A percentile compares a stretch with the other conserved stretches of the same genome.
Evolutionary conservation across 345 rosid genomes (phyloP).

Genomic region (Adansonia digitata): DNA sequence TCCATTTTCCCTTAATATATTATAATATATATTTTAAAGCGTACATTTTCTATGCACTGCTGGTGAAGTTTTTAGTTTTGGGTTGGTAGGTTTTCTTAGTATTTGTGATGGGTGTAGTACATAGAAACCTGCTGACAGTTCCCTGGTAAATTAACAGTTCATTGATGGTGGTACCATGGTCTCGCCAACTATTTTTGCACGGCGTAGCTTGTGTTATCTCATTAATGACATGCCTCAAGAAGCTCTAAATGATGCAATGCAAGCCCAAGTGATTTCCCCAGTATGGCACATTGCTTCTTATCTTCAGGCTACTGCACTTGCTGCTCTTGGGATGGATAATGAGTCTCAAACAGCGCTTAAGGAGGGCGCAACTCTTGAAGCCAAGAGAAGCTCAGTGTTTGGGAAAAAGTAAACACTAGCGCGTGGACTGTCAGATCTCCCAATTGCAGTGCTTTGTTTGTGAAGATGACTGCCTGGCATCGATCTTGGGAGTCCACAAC

Average conservation of each 20-base stretch:
- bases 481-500: conserved; percentile 8
- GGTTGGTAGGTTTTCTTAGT: neutral
- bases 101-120: neutral
- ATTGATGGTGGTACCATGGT: conserved; percentile 64
- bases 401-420: conserved; percentile 19
- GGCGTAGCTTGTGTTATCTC: conserved; percentile 69
- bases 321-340: conserved; percentile 54
- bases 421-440: neutral
- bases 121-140: conserved; percentile 1
- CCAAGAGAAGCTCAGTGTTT: conserved; percentile 29
- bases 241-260: conserved; percentile 66
- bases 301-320: conserved; percentile 67
- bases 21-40: neutral
- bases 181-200: conserved; percentile 66
- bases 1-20: no score
- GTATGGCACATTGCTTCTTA: conserved; percentile 78
- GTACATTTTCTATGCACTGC: neutral
- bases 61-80: neutral
- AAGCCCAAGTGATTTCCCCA: conserved; percentile 69
- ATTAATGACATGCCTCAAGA: conserved; percentile 68
- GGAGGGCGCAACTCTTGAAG: conserved; percentile 70
- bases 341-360: conserved; percentile 65
- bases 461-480: neutral
- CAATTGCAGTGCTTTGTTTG: neutral
- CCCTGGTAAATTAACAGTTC: conserved; percentile 42